A percentile compares a stretch with the other conserved stretches of the same genome.
phyloP scores from a whole-genome alignment of 2,329 filamentous ascomycete species.

The Aspergillus sp. region DNA sequence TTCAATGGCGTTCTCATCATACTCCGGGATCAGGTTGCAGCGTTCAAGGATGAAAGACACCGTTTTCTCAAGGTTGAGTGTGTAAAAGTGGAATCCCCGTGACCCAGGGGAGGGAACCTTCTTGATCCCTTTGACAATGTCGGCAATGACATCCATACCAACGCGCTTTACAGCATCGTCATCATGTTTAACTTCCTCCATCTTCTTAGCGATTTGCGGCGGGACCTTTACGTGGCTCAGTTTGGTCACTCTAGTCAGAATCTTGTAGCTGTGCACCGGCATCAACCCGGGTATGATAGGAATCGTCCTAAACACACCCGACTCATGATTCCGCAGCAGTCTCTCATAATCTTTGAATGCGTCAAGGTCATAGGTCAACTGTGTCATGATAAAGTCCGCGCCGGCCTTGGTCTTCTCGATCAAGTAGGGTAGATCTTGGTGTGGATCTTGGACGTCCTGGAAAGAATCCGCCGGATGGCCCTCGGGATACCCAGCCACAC shows the following conservation, averaged over 20 bases:
- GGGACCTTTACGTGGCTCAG: conserved; percentile 85
- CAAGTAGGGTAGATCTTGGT: conserved; percentile 72
- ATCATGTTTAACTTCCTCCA: conserved; percentile 42
- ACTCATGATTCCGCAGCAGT: conserved; percentile 69
- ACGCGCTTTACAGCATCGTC: conserved; percentile 44
- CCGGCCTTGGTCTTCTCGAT: conserved; percentile 87
- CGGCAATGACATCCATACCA: conserved; percentile 61
- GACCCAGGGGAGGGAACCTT: conserved; percentile 54
- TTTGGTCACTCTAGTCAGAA: conserved; percentile 88
- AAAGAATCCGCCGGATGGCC: conserved; percentile 88
- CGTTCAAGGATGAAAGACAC: conserved; percentile 88
- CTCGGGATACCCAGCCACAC: conserved; percentile 90
- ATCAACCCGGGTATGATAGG: conserved; percentile 92
- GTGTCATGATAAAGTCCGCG: conserved; percentile 97
- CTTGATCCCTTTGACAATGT: conserved; percentile 75
- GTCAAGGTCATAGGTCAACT: conserved; percentile 86
- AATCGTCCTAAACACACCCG: conserved; percentile 75
- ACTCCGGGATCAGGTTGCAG: conserved; percentile 67
- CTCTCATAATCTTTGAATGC: conserved; percentile 77
- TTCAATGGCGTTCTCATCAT: conserved; percentile 42
- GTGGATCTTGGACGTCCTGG: conserved; percentile 64
- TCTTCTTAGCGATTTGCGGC: conserved; percentile 58
- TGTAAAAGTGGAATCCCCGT: conserved; percentile 94
- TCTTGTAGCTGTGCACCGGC: conserved; percentile 97
- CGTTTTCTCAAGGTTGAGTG: conserved; percentile 90